These are phyloP conservation scores for Venturia effusa DNA, from an alignment of 2,329 filamentous ascomycete genomes.

Conservation along the genomic window DNA sequence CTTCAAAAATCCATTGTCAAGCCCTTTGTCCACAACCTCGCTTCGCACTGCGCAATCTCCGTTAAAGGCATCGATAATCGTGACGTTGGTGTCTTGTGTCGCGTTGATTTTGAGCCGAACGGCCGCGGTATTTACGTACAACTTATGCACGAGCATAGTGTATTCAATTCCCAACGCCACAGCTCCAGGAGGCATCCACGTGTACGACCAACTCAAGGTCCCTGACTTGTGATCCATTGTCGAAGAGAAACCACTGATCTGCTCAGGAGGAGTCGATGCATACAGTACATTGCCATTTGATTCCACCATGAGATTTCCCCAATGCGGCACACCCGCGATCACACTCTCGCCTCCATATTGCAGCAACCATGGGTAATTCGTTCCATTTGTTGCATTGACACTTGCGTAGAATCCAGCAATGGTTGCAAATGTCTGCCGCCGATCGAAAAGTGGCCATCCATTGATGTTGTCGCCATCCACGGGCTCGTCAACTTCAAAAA, in stretches of 20 bases:
- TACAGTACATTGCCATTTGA: slow-evolving; percentile 45
- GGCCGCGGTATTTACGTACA: slow-evolving; percentile 49
- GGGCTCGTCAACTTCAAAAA: slow-evolving; percentile 47
- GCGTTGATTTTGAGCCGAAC: slow-evolving; percentile 50
- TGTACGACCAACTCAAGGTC: slow-evolving; percentile 52
- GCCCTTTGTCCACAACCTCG: slow-evolving; percentile 45
- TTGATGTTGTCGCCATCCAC: slow-evolving; percentile 44
- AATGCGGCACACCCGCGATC: slow-evolving; percentile 61
- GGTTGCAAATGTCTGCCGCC: slow-evolving; percentile 55
- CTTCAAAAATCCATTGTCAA: slow-evolving; percentile 45
- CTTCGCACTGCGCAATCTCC: slow-evolving; percentile 58
- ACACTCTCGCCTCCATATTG: slow-evolving; percentile 62
- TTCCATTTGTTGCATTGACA: slow-evolving; percentile 43
- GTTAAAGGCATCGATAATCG: slow-evolving; percentile 56
- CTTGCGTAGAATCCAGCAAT: slow-evolving; percentile 57
- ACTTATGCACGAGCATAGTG: slow-evolving; percentile 54
- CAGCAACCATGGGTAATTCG: slow-evolving; percentile 57
- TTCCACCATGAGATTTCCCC: slow-evolving; percentile 49
- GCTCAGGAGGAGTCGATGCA: slow-evolving; percentile 46
- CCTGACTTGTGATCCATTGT: slow-evolving; percentile 54
- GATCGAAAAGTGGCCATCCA: slow-evolving; percentile 57
- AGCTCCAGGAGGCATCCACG: slow-evolving; percentile 46
- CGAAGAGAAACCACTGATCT: slow-evolving; percentile 51
- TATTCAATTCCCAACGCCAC: slow-evolving; percentile 50
- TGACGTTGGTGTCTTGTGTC: slow-evolving; percentile 41